These are phyloP conservation scores for Colletotrichum orbiculare DNA, from an alignment of 2,329 filamentous ascomycete genomes.

Conservation along the genomic window DNA sequence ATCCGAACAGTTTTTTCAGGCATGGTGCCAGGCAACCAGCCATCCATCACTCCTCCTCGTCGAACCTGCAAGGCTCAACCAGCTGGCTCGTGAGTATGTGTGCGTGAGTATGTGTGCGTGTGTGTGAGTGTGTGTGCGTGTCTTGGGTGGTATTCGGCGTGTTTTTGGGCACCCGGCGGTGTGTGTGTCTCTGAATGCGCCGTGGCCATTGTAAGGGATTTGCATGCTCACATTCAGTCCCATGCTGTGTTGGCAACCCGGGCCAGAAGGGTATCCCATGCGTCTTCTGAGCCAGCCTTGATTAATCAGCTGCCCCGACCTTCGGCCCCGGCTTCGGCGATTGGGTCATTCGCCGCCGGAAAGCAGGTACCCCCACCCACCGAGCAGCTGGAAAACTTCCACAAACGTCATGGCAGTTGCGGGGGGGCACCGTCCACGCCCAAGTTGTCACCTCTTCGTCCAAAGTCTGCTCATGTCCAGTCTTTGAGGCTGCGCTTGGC, in stretches of 20 bases:
- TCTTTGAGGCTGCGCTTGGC: conserved; percentile 8
- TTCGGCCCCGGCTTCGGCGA: conserved; percentile 36
- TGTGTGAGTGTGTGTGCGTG: neutral
- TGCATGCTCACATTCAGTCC: conserved; percentile 11
- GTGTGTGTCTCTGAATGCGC: conserved; percentile 2
- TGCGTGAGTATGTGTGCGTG: neutral
- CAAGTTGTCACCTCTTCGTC: conserved; percentile 11
- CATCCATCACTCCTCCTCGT: no score
- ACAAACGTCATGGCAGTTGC: conserved; percentile 31
- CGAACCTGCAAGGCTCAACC: conserved; percentile 1
- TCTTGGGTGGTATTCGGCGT: neutral
- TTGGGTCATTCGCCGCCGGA: conserved; percentile 32
- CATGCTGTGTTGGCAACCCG: conserved; percentile 21
- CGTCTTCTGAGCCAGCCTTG: conserved; percentile 5
- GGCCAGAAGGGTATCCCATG: conserved; percentile 22
- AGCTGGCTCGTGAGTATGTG: neutral
- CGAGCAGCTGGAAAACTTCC: neutral
- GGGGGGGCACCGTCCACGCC: neutral
- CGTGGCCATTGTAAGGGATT: neutral
- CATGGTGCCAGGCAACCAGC: conserved; percentile 17
- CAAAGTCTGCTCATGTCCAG: neutral
- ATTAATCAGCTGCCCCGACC: conserved; percentile 32
- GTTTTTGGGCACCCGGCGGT: neutral
- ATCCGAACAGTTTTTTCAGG: conserved; percentile 18
- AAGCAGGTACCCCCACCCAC: conserved; percentile 14